These are phyloP conservation scores for Lithohypha guttulata DNA, from an alignment of 2,329 filamentous ascomycete species.

Conservation along the genomic window DNA sequence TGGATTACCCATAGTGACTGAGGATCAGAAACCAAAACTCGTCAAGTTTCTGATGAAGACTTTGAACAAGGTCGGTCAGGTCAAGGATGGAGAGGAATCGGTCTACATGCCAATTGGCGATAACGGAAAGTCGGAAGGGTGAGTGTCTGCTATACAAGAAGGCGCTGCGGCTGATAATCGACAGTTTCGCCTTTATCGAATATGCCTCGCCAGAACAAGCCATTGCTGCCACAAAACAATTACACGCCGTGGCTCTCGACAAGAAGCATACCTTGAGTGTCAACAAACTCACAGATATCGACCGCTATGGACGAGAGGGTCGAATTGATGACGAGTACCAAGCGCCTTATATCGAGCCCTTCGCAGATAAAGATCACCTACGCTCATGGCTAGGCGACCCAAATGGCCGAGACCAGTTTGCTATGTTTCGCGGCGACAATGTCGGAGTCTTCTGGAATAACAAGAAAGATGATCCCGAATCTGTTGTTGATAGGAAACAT, in stretches of 20 bases:
- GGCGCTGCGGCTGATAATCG: conserved; percentile 9
- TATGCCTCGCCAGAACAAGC: conserved; percentile 87
- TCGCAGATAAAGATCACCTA: conserved; percentile 85
- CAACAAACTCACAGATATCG: conserved; percentile 97
- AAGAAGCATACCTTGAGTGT: conserved; percentile 92
- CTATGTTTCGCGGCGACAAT: conserved; percentile 82
- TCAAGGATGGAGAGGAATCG: conserved; percentile 68
- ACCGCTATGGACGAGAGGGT: conserved; percentile 89
- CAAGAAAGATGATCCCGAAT: conserved; percentile 81
- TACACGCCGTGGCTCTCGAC: conserved; percentile 80
- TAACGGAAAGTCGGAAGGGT: conserved; percentile 77
- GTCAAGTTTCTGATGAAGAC: conserved; percentile 94
- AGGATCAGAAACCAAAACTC: conserved; percentile 86
- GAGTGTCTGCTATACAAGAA: conserved; percentile 27
- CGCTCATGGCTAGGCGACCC: conserved; percentile 85
- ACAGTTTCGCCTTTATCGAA: conserved; percentile 91
- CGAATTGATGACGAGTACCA: conserved; percentile 85
- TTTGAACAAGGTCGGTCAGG: conserved; percentile 63
- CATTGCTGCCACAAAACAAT: conserved; percentile 73
- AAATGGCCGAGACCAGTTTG: conserved; percentile 87
- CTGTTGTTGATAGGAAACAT: conserved; percentile 79
- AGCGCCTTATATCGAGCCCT: conserved; percentile 69
- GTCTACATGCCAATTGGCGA: conserved; percentile 92
- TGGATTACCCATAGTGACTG: conserved; percentile 77
- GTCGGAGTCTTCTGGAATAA: conserved; percentile 98